Evolutionary conservation across 805 yeast genomes (phyloP), one percentile per base, ranked within the genome.

Genomic region (Candida maltosa): DNA sequence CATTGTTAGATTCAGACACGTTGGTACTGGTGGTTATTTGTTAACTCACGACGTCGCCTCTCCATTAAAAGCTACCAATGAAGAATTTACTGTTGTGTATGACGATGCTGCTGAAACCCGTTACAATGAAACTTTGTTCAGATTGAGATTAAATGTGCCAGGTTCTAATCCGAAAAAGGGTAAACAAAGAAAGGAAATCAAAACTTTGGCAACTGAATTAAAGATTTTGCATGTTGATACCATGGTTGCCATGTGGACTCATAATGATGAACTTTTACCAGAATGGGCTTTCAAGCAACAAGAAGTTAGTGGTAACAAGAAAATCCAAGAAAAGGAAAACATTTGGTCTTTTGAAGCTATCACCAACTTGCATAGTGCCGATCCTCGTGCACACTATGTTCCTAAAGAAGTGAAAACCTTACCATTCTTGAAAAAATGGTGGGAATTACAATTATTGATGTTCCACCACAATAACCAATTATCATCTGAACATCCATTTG

Each of bases 1-100:
- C 51, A 59, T 73, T 14, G 68, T 93, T 38, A 83, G 97, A 61
- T 67, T 93, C 38, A 78, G 75, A 58, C 98, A 93, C 54, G 75
- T 83, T 33, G 78, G 70, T 20, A 88, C 97, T 2, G 75, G 87
- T 35, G 84, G 95, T 8, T 83, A 65, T 49, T 65, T 93, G 46
- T 73, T 87, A 51, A 77, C 97, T 15, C 98, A 93, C 55, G 97
- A 91, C 57, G 97, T 93, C 37, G 96, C 96, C 2, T 93, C 97
- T 3, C 97, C 98, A 19, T 69, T 82, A 43, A 83, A 64, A 52
- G 83, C 97, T 38, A 85, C 96, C n/a, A 85, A 89, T 52, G 96
- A 88, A 63, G 98, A 93, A 65, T 84, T 93, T 49, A 83, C 93
- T 2, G 79, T 94, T 29, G 80, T 80, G 11, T 56, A 70, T 30